phyloP scores from a whole-genome alignment of 1,284 basidiomycete genomes.

The Ustilago loliicola region DNA sequence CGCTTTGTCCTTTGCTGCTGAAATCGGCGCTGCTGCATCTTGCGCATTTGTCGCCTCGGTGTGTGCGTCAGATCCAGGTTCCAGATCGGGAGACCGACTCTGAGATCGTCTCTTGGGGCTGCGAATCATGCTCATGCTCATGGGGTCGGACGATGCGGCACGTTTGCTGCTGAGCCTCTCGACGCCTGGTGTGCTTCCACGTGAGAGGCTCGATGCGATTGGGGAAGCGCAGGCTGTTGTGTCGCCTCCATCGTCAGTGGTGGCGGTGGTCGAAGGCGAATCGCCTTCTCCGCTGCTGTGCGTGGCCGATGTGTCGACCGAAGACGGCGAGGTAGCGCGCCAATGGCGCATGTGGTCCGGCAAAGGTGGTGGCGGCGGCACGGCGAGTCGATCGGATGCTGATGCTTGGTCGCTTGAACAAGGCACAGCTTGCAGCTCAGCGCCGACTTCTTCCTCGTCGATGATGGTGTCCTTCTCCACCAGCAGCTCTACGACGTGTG shows the following conservation, averaged over 20 bases:
- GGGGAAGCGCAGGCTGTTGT: slow-evolving; percentile 43
- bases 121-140: slow-evolving; percentile 51
- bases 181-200: slow-evolving; percentile 46
- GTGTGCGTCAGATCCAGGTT: slow-evolving; percentile 13
- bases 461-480: slow-evolving; percentile 46
- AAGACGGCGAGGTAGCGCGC: slow-evolving; percentile 58
- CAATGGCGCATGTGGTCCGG: slow-evolving; percentile 60
- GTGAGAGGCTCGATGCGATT: slow-evolving; percentile 27
- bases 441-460: slow-evolving; percentile 47
- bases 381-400: slow-evolving; percentile 17
- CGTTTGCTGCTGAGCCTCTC: slow-evolving; percentile 54
- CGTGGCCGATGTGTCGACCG: slow-evolving; percentile 58
- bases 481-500: slow-evolving; percentile 52
- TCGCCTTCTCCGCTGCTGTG: slow-evolving; percentile 57
- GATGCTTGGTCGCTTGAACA: slow-evolving; percentile 7
- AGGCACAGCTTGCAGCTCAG: slow-evolving; percentile 41
- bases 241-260: slow-evolving; percentile 57
- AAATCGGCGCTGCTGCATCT: not conserved
- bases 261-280: slow-evolving; percentile 54
- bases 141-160: slow-evolving; percentile 56
- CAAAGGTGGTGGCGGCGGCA: slow-evolving; percentile 41
- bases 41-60: not conserved
- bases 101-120: slow-evolving; percentile 60
- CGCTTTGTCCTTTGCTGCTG: slow-evolving; percentile 5
- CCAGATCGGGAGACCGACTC: slow-evolving; percentile 49